phyloP scores from a whole-genome alignment of 495 filamentous ascomycete genomes.

The Lindgomyces ingoldianus region DNA sequence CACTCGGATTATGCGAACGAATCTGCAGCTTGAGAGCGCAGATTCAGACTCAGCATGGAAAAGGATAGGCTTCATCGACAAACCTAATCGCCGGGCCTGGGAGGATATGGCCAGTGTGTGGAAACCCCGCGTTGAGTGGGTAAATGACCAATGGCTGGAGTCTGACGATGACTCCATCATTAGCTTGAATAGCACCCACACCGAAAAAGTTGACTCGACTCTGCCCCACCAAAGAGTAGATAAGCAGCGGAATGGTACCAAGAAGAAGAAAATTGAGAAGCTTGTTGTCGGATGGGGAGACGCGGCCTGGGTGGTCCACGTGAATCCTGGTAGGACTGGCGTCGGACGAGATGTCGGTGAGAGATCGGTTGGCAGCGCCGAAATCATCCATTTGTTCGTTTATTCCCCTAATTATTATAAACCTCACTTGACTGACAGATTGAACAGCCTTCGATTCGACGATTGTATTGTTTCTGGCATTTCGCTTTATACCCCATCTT shows the following conservation, averaged over 20 bases:
- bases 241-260: conserved; percentile 23
- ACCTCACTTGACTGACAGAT: conserved; percentile 38
- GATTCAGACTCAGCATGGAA: conserved; percentile 89
- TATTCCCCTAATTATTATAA: not conserved
- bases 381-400: conserved; percentile 87
- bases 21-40: conserved; percentile 72
- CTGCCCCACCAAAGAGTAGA: conserved; percentile 25
- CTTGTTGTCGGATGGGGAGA: conserved; percentile 92
- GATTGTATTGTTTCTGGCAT: conserved; percentile 97
- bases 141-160: conserved; percentile 76
- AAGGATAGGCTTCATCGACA: conserved; percentile 87
- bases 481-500: conserved; percentile 89
- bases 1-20: conserved; percentile 94
- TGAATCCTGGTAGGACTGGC: conserved; percentile 72
- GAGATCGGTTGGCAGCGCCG: conserved; percentile 72
- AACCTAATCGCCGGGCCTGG: conserved; percentile 76
- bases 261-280: conserved; percentile 63
- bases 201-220: conserved; percentile 30
- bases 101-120: conserved; percentile 94
- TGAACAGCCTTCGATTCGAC: conserved; percentile 69
- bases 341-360: conserved; percentile 70
- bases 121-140: conserved; percentile 89
- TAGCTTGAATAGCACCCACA: conserved; percentile 45
- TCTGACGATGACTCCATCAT: conserved; percentile 56
- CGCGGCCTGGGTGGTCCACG: conserved; percentile 91